Evolutionary conservation across 306 rosid species (phyloP).

Genomic region (Gleditsia sinensis): DNA sequence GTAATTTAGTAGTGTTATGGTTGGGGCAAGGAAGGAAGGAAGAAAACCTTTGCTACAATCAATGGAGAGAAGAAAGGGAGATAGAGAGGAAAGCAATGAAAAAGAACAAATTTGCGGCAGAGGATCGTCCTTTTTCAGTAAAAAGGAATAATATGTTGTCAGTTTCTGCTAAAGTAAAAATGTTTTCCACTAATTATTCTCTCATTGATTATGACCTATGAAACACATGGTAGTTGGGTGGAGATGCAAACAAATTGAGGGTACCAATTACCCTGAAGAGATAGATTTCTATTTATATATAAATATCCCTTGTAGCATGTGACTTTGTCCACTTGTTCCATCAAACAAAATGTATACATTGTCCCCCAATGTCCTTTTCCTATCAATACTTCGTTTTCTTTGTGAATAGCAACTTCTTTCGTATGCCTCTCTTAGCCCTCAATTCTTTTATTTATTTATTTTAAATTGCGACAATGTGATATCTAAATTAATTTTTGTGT

Average conservation of each 20-base stretch:
- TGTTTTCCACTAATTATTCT: constrained; percentile 1
- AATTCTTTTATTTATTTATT: no score
- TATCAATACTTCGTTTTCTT: not conserved
- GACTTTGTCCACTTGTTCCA: constrained; percentile 22
- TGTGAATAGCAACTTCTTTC: not conserved
- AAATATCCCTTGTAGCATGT: constrained; percentile 14
- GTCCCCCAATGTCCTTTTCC: not conserved
- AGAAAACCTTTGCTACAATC: no score
- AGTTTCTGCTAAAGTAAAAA: not conserved
- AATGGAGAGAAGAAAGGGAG: not conserved
- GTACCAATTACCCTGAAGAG: not conserved
- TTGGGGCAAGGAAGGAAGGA: no score
- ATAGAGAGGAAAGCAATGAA: not conserved
- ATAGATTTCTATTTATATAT: not conserved
- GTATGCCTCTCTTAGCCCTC: not conserved
- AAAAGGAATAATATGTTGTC: not conserved
- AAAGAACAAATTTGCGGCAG: not conserved
- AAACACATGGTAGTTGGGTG: constrained; percentile 32
- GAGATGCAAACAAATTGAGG: not conserved
- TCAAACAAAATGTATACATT: not conserved
- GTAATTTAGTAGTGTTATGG: not conserved
- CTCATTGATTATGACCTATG: constrained; percentile 10
- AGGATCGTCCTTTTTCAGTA: not conserved
- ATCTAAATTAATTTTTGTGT: no score
- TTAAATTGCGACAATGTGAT: no score